These are phyloP conservation scores for Cladophialophora carrionii DNA, from an alignment of 2,329 filamentous ascomycete genomes.

Conservation along the genomic window DNA sequence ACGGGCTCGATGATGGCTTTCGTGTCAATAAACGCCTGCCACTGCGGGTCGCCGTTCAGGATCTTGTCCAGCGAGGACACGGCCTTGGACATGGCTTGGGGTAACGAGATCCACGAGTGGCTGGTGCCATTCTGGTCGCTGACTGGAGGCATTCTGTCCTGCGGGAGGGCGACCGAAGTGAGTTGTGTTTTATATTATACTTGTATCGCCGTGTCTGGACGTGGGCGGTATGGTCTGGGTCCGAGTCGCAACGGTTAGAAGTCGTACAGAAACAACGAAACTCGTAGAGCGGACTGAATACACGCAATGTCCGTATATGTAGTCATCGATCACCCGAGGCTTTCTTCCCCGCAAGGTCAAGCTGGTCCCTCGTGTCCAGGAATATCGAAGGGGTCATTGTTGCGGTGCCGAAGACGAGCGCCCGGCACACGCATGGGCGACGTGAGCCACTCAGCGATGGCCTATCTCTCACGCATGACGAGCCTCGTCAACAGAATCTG, in stretches of 20 bases:
- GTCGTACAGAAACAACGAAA: not conserved
- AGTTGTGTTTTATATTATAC: not conserved
- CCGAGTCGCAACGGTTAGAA: not conserved
- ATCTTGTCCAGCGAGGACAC: conserved; percentile 29
- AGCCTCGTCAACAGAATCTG: not conserved
- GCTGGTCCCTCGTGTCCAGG: not conserved
- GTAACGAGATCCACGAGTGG: conserved; percentile 32
- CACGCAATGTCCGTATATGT: not conserved
- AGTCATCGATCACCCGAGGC: not conserved
- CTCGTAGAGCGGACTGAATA: not conserved
- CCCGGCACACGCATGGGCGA: not conserved
- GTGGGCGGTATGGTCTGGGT: not conserved
- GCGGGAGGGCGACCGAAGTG: not conserved
- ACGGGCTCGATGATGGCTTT: conserved; percentile 37
- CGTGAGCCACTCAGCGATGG: conserved; percentile 1
- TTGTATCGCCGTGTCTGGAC: not conserved
- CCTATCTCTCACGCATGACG: not conserved
- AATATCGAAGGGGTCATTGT: not conserved
- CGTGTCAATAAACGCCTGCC: conserved; percentile 36
- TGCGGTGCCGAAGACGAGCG: not conserved
- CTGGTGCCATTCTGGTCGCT: conserved; percentile 22
- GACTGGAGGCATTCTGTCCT: conserved; percentile 24
- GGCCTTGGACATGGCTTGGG: conserved; percentile 34
- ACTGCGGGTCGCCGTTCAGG: conserved; percentile 33
- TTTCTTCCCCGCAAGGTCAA: not conserved